phyloP scores from a whole-genome alignment of 768 basidiomycete species.

The Mycena vitilis region DNA sequence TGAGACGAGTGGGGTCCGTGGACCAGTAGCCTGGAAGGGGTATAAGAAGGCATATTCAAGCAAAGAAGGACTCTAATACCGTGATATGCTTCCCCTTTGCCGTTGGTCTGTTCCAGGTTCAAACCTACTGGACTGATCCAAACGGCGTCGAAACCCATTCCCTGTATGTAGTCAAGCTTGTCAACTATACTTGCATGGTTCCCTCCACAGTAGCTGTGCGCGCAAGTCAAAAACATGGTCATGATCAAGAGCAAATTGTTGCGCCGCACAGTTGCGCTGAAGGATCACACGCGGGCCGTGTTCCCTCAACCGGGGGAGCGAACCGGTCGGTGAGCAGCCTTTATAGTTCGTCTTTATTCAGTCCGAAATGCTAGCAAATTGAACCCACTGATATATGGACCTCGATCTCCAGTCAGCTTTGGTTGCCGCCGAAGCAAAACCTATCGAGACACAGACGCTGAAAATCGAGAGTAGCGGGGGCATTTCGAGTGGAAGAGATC shows the following conservation, averaged over 20 bases:
- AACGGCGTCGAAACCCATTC: conserved; percentile 4
- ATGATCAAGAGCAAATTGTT: too few relatives aligned
- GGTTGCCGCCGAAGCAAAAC: neutral
- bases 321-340: conserved; percentile 8
- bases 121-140: conserved; percentile 10
- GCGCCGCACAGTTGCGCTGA: conserved; percentile 5
- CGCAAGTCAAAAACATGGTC: too few relatives aligned
- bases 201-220: conserved; percentile 9
- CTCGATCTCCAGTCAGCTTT: conserved; percentile 10
- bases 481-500: neutral
- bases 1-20: neutral
- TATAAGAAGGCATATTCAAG: neutral
- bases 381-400: conserved; percentile 12
- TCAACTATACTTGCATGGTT: neutral
- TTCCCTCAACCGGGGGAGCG: neutral
- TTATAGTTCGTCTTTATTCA: neutral
- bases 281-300: conserved; percentile 9
- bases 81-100: conserved; percentile 5
- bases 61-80: neutral
- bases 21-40: conserved; percentile 8
- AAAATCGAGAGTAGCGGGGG: neutral
- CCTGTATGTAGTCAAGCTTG: conserved; percentile 11
- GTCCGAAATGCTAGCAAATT: neutral
- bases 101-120: conserved; percentile 1
- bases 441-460: neutral